Base-by-base conservation (phyloP, 345 rosid species). In the Ceriops tagal region DNA sequence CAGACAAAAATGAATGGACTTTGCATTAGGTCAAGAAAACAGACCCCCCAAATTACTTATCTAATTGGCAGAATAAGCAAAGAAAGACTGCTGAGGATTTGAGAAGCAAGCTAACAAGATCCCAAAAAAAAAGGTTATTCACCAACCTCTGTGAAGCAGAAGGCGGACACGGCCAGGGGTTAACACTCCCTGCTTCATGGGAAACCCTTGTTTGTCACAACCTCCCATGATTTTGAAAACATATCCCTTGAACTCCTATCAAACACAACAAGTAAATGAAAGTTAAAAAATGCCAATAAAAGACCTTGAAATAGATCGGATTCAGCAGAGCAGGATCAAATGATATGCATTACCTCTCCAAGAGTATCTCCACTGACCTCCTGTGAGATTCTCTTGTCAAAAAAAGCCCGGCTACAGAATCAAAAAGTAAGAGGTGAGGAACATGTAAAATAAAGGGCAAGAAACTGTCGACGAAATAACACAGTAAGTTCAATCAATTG, bases 161-260 rank as follows among this genome's bases (percentile, higher is more conserved):
- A 92, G 92, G 31, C 90, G 93, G 35, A 88, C 93, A 75, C 93
- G 96, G 6, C 93, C 93, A 26, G 92, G 85, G 49, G 97, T 92
- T 20, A 88, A 74, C 76, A 88, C 97, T 76, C 96, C 97, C 75
- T 92, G 97, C 80, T 92, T 89, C 96, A 88, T 88, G 39, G 97
- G 93, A 69, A 92, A 89, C 18, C 97, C 96, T 67, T 92, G 97
- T 78, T 89, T 92, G 90, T 89, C 93, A 27, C 96, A 92, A 35
- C 97, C 97, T 68, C 93, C 97, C 93, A 71, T 92, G 80, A 85
- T 92, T 81, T 92, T 89, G 75, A 89, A 92, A 7, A 89, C 82
- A 46, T 88, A 89, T 0, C 96, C 97, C 74, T 82, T 92, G 75
- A 92, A 89, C 72, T 92, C 91, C 96, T 87, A 75, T 37, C 56